These are phyloP conservation scores for Trichophyton schoenleinii DNA, from an alignment of 2,329 filamentous ascomycete species.

Conservation along the genomic window DNA sequence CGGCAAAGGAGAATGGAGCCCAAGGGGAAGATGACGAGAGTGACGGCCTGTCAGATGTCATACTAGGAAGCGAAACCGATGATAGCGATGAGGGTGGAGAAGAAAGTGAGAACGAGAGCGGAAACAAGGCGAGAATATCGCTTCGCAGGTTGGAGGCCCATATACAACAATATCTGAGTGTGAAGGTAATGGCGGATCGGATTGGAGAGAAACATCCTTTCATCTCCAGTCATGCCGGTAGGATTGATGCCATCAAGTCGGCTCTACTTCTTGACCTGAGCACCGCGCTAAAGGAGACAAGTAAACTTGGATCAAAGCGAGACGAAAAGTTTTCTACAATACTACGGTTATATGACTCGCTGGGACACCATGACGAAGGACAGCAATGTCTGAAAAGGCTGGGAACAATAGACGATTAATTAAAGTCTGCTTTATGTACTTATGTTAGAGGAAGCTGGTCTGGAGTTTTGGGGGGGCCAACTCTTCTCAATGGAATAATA, in stretches of 20 bases:
- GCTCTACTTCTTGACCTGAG: slow-evolving; percentile 54
- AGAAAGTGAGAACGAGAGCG: slow-evolving; percentile 23
- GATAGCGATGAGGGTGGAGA: slow-evolving; percentile 24
- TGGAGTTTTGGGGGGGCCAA: slow-evolving; percentile 27
- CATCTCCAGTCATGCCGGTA: slow-evolving; percentile 42
- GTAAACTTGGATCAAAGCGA: slow-evolving; percentile 18
- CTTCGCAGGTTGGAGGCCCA: slow-evolving; percentile 42
- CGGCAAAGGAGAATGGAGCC: slow-evolving; percentile 16
- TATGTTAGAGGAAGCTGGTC: slow-evolving; percentile 23
- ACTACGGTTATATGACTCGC: slow-evolving; percentile 47
- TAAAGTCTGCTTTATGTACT: slow-evolving; percentile 12
- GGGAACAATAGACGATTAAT: slow-evolving; percentile 17
- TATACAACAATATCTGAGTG: slow-evolving; percentile 45
- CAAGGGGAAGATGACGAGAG: slow-evolving; percentile 24
- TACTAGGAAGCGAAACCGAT: slow-evolving; percentile 22
- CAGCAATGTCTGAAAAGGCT: slow-evolving; percentile 43
- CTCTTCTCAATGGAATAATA: slow-evolving; percentile 8
- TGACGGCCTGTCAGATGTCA: slow-evolving; percentile 17
- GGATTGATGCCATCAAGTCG: slow-evolving; percentile 46
- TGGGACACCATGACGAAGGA: slow-evolving; percentile 49
- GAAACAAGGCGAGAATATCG: slow-evolving; percentile 20
- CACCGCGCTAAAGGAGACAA: slow-evolving; percentile 47
- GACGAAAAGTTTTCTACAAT: slow-evolving; percentile 41
- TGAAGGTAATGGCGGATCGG: slow-evolving; percentile 40
- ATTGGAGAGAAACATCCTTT: slow-evolving; percentile 52